phyloP scores from a whole-genome alignment of 805 yeast species.

The Metschnikowia koreensis region DNA sequence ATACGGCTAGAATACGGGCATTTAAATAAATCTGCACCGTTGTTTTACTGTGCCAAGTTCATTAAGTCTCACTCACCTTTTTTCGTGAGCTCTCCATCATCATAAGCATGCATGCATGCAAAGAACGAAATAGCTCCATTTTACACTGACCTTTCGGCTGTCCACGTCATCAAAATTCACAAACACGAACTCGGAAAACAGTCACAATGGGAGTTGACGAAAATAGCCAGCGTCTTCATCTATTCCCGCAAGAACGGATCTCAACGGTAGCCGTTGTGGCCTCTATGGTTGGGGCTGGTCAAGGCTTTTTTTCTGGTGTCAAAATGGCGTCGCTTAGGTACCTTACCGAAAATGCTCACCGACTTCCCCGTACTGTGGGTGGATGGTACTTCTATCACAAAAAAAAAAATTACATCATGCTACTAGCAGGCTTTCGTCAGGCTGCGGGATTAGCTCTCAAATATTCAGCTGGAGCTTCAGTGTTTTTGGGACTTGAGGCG shows the following conservation, averaged over 20 bases:
- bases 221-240: constrained; percentile 45
- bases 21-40: too few species aligned
- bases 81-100: too few species aligned
- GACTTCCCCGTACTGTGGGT: constrained; percentile 72
- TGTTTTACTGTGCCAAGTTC: too few species aligned
- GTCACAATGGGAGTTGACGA: background rate
- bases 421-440: constrained; percentile 49
- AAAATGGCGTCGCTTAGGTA: constrained; percentile 54
- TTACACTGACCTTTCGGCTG: too few species aligned
- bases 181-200: background rate
- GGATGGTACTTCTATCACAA: constrained; percentile 91
- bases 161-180: too few species aligned
- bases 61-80: too few species aligned
- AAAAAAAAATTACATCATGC: constrained; percentile 72
- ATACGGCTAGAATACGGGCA: too few species aligned
- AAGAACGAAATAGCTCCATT: too few species aligned
- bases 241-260: constrained; percentile 48
- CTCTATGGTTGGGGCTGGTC: constrained; percentile 42
- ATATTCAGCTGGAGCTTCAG: constrained; percentile 44
- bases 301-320: constrained; percentile 64
- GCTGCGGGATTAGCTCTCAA: constrained; percentile 43
- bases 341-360: constrained; percentile 77
- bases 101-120: too few species aligned
- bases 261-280: constrained; percentile 39
- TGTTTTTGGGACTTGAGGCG: constrained; percentile 63